Conservation (phyloP, 2,329 filamentous ascomycete genomes). For the Thielaviopsis punctulata region DNA sequence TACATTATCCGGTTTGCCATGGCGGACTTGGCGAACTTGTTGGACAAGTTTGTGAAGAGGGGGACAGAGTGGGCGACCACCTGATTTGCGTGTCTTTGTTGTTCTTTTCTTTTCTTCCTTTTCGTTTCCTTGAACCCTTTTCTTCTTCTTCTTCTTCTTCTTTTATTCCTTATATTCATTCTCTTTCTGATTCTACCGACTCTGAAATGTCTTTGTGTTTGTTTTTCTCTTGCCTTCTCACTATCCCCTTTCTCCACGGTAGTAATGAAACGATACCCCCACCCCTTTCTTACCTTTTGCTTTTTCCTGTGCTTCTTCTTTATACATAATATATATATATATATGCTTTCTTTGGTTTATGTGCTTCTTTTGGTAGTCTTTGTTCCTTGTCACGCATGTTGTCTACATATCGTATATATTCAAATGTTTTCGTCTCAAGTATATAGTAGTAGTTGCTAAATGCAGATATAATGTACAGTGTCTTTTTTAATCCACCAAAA, state of each 20-base stretch:
- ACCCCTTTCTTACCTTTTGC: background rate
- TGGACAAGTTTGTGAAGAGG: conserved; percentile 95
- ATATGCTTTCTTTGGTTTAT: background rate
- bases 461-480: background rate
- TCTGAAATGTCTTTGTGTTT: background rate
- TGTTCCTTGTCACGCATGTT: background rate
- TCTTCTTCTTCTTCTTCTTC: background rate
- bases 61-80: conserved; percentile 78
- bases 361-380: background rate
- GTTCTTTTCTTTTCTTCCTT: background rate
- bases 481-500: background rate
- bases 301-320: background rate
- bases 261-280: conserved; percentile 6
- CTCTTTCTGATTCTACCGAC: background rate
- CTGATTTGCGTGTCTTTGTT: conserved; percentile 14
- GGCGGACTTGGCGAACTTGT: conserved; percentile 60
- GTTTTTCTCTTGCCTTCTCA: background rate
- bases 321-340: background rate
- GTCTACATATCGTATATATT: background rate
- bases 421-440: no score
- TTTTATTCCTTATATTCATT: background rate
- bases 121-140: no score
- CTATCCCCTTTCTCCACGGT: background rate
- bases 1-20: conserved; percentile 94
- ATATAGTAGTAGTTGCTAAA: background rate